These are phyloP conservation scores for Henningerozyma blattae DNA, from an alignment of 805 yeast genomes.

Conservation along the genomic window DNA sequence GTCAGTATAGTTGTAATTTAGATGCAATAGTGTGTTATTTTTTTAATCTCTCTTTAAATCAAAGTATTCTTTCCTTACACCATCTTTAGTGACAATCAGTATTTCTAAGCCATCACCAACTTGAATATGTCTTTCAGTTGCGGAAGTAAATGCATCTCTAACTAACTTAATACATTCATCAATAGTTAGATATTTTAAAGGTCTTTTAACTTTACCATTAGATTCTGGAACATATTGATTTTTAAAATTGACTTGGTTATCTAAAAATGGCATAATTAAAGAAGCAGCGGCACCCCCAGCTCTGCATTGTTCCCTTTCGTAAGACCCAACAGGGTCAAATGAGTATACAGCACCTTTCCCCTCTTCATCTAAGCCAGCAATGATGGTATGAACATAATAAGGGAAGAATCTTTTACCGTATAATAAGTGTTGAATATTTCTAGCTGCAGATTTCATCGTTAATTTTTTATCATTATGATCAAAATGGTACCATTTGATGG, in stretches of 20 bases:
- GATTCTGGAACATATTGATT: slow-evolving; percentile 80
- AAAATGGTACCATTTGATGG: slow-evolving; percentile 85
- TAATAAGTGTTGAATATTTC: slow-evolving; percentile 78
- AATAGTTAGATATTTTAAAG: slow-evolving; percentile 50
- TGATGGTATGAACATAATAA: slow-evolving; percentile 86
- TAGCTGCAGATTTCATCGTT: slow-evolving; percentile 64
- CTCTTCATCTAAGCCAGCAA: slow-evolving; percentile 78
- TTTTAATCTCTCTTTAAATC: slow-evolving; percentile 80
- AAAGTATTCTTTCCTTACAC: slow-evolving; percentile 69
- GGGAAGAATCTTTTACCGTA: slow-evolving; percentile 95
- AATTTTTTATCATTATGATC: slow-evolving; percentile 63
- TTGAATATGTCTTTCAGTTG: slow-evolving; percentile 96
- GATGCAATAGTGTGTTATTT: no score
- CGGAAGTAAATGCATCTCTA: slow-evolving; percentile 88
- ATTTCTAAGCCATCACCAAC: slow-evolving; percentile 96
- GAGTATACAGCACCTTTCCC: slow-evolving; percentile 95
- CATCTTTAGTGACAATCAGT: slow-evolving; percentile 84
- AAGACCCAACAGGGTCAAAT: slow-evolving; percentile 95
- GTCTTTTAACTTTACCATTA: slow-evolving; percentile 52
- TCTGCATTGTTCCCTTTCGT: slow-evolving; percentile 93
- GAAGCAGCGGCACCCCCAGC: slow-evolving; percentile 98
- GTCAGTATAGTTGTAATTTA: no score
- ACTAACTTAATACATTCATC: slow-evolving; percentile 84
- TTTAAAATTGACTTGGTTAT: slow-evolving; percentile 92
- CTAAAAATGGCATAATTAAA: slow-evolving; percentile 93